Base-by-base conservation (phyloP, 2,329 filamentous ascomycete species). In the Aspergillus puulaauensis region DNA sequence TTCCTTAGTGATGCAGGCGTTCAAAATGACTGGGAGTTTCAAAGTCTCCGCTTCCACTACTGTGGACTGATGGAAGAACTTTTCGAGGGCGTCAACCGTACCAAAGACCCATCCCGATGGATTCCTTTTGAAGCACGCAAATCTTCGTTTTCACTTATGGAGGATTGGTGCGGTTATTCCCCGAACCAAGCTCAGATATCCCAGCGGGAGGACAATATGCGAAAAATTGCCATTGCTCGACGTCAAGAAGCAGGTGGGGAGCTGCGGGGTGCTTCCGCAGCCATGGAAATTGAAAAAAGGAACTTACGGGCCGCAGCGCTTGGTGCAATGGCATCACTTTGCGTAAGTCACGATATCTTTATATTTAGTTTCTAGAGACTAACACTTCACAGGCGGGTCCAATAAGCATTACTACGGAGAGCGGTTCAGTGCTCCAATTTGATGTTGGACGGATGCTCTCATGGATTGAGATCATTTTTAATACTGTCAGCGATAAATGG, bases 121-220 rank as follows among this genome's bases (percentile, higher is more conserved):
- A 95, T 99, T 86, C 93, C 95, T 0, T 99, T 99, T 69, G 95
- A 99, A 72, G 91, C 93, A 12, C 84, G 96, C 41, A 96, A 97
- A 71, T 97, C 95, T 5, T 90, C 93, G 0, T 99, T 99, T 70
- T 88, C 93, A 0, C 79, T 99, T 48, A 98, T 99, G 93, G 95
- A 99, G 75, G 93, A 98, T 64, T 99, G 96, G 96, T 99, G 95
- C 71, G 95, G 95, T 2, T 97, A 96, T 72, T 96, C 93, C 7
- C 91, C 93, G 0, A 96, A 97, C 63, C 91, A 96, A 70, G 82
- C 79, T 14, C 90, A 96, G 63, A 90, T 96, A 41, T 85, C 88
- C 5, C 87, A 88, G 57, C 84, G 91, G 60, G 93, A 97, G 74
- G 90, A 96, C 61, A 89, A 85, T 37, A 96, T 97, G 88, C 84